Conservation (phyloP, 352 stramenopile species). For the Phytophthora niederhauseri region DNA sequence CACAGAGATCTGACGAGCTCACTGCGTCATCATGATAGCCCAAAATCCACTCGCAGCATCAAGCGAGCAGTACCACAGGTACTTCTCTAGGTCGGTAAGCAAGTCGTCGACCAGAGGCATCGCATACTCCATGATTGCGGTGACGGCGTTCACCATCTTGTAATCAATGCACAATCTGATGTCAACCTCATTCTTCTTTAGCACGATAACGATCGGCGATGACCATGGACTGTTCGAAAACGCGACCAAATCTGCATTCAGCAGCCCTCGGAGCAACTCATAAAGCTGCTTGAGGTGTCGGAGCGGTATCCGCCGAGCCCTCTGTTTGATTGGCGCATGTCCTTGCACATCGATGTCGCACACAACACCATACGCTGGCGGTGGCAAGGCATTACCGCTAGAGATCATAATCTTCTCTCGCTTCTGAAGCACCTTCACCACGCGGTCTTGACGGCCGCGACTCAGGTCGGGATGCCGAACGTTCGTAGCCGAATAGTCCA, state of each 20-base stretch:
- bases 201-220: neutral
- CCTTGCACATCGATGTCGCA: too few species aligned
- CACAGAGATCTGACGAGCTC: neutral
- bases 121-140: neutral
- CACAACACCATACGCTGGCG: neutral
- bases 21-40: neutral
- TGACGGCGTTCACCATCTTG: neutral
- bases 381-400: neutral
- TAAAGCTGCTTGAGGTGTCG: neutral
- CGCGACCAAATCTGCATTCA: neutral
- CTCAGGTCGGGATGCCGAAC: neutral
- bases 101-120: conserved; percentile 1
- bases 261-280: neutral
- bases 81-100: neutral
- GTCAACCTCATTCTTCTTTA: neutral
- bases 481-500: neutral
- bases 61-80: neutral
- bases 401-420: neutral
- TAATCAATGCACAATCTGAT: neutral
- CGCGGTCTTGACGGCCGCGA: neutral
- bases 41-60: neutral
- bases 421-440: neutral
- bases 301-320: neutral
- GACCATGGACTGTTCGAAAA: neutral
- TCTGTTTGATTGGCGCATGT: neutral